These are phyloP conservation scores for Diatrype stigma DNA, from an alignment of 2,329 filamentous ascomycete species.

Conservation along the genomic window DNA sequence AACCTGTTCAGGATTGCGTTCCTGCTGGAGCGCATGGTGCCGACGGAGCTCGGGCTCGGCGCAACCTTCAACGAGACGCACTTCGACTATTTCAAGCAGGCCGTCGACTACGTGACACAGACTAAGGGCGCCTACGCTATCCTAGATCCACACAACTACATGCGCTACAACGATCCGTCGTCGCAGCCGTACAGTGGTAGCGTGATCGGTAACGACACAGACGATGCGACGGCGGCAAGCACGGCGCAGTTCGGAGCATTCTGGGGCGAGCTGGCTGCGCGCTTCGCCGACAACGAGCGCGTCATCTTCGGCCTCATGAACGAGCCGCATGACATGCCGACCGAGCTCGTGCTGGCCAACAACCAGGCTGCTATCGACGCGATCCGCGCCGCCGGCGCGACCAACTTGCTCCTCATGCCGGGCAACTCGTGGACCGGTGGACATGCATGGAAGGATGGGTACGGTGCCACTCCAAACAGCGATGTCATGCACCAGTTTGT, in stretches of 20 bases:
- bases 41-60: slow-evolving; percentile 40
- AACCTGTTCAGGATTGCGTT: slow-evolving; percentile 48
- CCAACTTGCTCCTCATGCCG: slow-evolving; percentile 44
- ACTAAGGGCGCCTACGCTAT: slow-evolving; percentile 43
- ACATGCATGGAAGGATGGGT: slow-evolving; percentile 39
- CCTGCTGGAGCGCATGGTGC: slow-evolving; percentile 47
- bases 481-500: slow-evolving; percentile 36
- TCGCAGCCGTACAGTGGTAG: slow-evolving; percentile 43
- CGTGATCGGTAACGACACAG: slow-evolving; percentile 43
- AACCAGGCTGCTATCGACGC: slow-evolving; percentile 43
- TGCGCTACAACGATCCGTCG: slow-evolving; percentile 49
- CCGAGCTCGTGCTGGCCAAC: slow-evolving; percentile 39
- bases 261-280: slow-evolving; percentile 43
- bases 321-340: slow-evolving; percentile 48
- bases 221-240: slow-evolving; percentile 40
- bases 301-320: slow-evolving; percentile 49
- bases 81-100: slow-evolving; percentile 39
- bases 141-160: slow-evolving; percentile 50
- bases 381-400: slow-evolving; percentile 39
- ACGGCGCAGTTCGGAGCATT: slow-evolving; percentile 44
- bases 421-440: slow-evolving; percentile 47
- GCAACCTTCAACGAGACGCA: slow-evolving; percentile 47
- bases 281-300: slow-evolving; percentile 41
- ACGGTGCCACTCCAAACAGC: slow-evolving; percentile 30
- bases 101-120: slow-evolving; percentile 46